Evolutionary conservation across 805 yeast genomes (phyloP), one percentile per base, ranked within the genome.

Genomic region (Candida manassasensis): DNA sequence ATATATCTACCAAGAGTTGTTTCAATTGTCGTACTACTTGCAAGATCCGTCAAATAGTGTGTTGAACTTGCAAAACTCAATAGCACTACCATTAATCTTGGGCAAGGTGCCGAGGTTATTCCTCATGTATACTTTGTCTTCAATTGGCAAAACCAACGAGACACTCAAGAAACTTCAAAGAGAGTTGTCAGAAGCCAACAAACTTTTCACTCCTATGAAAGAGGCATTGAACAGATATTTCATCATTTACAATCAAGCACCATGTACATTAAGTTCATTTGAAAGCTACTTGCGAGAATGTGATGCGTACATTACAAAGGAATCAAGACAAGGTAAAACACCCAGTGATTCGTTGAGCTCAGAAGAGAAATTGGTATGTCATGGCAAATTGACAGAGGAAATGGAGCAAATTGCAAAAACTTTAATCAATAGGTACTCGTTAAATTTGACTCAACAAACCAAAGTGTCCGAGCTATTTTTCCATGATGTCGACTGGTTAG

Each of bases 51-150:
- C 39, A 2, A 40, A 42, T 21, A 47, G 53, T 36, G 45, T 40
- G 9, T 42, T 67, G 13, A 48, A 47, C 7, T 36, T 53, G 12
- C 40, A 48, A 21, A 64, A 59, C 41, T 67, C 76, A 1, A 53
- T 81, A 12, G 80, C 70, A 0, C 53, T 79, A 10, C 80, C 87
- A 1, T 58, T 84, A 4, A 52, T 83, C 34, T 61, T 83, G 40
- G 75, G 84, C 30, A 81, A 81, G 52, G 79, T 84, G 35, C 84
- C 89, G 3, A 59, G 93, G 36, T 69, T 82, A 2, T 69, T 84
- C 40, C 63, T 83, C 44, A 63, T 78, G 49, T 80, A 82, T 45
- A 79, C 84, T 0, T 68, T 83, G 32, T 74, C 79, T 3, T 82
- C 84, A 33, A 73, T 83, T 5, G 79, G 75, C 31, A 75, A 80